phyloP scores from a whole-genome alignment of 371 early-diverging fungal species.

The Rhizopus arrhizus region DNA sequence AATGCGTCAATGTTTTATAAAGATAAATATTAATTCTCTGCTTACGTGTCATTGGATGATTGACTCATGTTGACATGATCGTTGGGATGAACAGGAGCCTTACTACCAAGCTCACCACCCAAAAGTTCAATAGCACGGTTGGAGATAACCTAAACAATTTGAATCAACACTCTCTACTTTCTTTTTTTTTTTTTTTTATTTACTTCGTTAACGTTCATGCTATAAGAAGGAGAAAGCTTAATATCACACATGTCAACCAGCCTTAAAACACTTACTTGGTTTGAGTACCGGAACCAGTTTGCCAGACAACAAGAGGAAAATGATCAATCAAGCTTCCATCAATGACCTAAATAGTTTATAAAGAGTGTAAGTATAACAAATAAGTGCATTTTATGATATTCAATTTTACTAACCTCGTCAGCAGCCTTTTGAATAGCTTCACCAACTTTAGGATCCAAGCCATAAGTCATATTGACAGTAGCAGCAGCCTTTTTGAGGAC shows the following conservation, averaged over 20 bases:
- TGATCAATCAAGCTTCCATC: constrained; percentile 77
- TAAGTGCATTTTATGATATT: no score
- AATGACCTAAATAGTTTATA: constrained; percentile 57
- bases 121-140: constrained; percentile 90
- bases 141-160: constrained; percentile 62
- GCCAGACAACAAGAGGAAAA: constrained; percentile 89
- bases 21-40: background rate
- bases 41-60: constrained; percentile 85
- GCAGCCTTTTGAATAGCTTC: constrained; percentile 80
- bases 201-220: constrained; percentile 82
- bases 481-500: constrained; percentile 89
- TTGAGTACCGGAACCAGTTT: constrained; percentile 91
- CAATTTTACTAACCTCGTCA: constrained; percentile 54
- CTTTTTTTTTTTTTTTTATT: background rate
- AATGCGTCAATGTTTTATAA: background rate
- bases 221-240: constrained; percentile 6
- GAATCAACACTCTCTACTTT: background rate
- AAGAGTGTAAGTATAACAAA: no score
- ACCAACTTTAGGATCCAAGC: constrained; percentile 66
- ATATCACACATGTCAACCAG: background rate
- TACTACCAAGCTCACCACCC: constrained; percentile 81
- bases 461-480: constrained; percentile 78
- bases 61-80: constrained; percentile 91
- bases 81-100: constrained; percentile 87
- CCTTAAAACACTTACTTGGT: constrained; percentile 69